A percentile compares a stretch with the other conserved stretches of the same genome.
Evolutionary conservation across 2,329 filamentous ascomycete species (phyloP).

Genomic region (Penicillium sp.): DNA sequence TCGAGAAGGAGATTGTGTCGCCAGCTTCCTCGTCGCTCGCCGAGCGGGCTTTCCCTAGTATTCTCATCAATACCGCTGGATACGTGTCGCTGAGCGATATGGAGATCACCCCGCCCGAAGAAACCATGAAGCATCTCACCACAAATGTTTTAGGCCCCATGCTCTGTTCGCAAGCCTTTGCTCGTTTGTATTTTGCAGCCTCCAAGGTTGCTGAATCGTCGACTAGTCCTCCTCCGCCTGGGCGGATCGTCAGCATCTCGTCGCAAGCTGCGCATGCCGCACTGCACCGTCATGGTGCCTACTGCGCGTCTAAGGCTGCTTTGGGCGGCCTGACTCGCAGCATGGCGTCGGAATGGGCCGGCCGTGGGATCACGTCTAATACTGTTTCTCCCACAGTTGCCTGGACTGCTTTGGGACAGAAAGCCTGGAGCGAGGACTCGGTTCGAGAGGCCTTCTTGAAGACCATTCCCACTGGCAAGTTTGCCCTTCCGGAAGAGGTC

Average conservation of each 20-base stretch:
- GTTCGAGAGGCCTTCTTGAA: slow-evolving; percentile 43
- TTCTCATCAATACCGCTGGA: slow-evolving; percentile 49
- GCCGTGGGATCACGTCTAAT: slow-evolving; percentile 52
- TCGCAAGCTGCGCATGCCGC: slow-evolving; percentile 54
- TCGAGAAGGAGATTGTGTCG: slow-evolving; percentile 34
- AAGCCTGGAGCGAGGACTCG: slow-evolving; percentile 44
- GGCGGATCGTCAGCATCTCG: slow-evolving; percentile 52
- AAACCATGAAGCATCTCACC: slow-evolving; percentile 49
- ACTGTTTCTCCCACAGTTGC: slow-evolving; percentile 52
- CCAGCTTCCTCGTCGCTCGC: slow-evolving; percentile 8
- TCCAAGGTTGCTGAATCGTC: slow-evolving; percentile 23
- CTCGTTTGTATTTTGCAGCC: slow-evolving; percentile 43
- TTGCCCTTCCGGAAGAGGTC: slow-evolving; percentile 45
- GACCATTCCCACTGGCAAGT: slow-evolving; percentile 45
- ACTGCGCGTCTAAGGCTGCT: slow-evolving; percentile 54
- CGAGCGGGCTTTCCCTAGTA: slow-evolving; percentile 41
- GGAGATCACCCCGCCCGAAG: slow-evolving; percentile 48
- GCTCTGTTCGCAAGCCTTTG: slow-evolving; percentile 52
- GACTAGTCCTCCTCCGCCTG: slow-evolving; percentile 33
- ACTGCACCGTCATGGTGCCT: slow-evolving; percentile 50
- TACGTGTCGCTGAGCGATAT: slow-evolving; percentile 53
- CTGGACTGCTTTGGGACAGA: slow-evolving; percentile 52
- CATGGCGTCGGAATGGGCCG: slow-evolving; percentile 54
- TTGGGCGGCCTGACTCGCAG: slow-evolving; percentile 50
- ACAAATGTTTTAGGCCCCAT: slow-evolving; percentile 52